Evolutionary conservation across 2,329 filamentous ascomycete species (phyloP).

Genomic region (Gremmenia infestans): DNA sequence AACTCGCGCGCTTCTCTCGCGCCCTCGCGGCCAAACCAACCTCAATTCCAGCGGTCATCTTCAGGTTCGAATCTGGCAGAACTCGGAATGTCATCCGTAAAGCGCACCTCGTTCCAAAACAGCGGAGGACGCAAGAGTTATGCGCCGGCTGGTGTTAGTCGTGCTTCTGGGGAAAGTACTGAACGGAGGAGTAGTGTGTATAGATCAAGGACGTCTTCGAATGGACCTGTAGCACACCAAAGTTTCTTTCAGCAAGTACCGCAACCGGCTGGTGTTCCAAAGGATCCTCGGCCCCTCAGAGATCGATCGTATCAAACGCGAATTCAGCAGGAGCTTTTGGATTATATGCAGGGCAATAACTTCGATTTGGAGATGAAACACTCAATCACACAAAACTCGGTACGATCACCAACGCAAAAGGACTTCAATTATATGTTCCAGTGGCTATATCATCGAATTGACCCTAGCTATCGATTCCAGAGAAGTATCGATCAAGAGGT

Average conservation of each 20-base stretch:
- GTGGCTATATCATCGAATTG: constrained; percentile 94
- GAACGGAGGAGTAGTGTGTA: constrained; percentile 80
- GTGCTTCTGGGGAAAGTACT: constrained; percentile 38
- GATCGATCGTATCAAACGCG: constrained; percentile 74
- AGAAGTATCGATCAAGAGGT: constrained; percentile 96
- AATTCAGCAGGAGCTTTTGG: constrained; percentile 83
- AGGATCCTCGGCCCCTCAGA: constrained; percentile 80
- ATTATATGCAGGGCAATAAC: constrained; percentile 88
- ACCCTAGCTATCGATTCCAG: constrained; percentile 87
- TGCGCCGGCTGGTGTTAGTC: constrained; percentile 37
- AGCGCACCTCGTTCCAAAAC: constrained; percentile 74
- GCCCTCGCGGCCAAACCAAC: constrained; percentile 76
- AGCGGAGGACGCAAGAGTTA: constrained; percentile 56
- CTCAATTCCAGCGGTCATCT: constrained; percentile 78
- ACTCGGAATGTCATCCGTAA: constrained; percentile 75
- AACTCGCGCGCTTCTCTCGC: constrained; percentile 82
- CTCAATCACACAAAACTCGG: constrained; percentile 80
- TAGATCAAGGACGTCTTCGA: constrained; percentile 62
- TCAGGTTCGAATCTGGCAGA: constrained; percentile 78
- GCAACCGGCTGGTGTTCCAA: constrained; percentile 72
- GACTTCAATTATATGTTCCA: constrained; percentile 98
- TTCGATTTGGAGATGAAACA: constrained; percentile 99
- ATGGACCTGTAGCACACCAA: constrained; percentile 68
- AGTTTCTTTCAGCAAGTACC: constrained; percentile 93
- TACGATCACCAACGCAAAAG: constrained; percentile 94